phyloP scores from a whole-genome alignment of 306 rosid species.

The Vicia sativa region DNA sequence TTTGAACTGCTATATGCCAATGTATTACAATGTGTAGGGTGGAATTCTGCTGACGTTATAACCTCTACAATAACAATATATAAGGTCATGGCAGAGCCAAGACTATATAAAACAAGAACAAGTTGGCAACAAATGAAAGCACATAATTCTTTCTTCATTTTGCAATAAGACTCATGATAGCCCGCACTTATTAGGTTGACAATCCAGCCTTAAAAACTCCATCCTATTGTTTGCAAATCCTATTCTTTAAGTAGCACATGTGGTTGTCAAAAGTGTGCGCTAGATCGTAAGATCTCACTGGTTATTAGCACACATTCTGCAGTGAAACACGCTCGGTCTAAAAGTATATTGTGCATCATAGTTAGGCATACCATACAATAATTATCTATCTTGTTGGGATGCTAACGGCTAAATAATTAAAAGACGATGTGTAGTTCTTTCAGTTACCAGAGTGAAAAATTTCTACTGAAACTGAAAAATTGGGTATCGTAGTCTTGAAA shows the following conservation, averaged over 20 bases:
- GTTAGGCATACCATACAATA: neutral
- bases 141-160: constrained; percentile 21
- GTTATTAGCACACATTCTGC: neutral
- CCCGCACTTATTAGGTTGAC: neutral
- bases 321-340: neutral
- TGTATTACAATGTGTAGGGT: constrained; percentile 89
- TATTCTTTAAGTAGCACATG: neutral
- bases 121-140: constrained; percentile 17
- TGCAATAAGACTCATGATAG: neutral
- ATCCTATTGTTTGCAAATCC: neutral
- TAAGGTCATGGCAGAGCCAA: constrained; percentile 32
- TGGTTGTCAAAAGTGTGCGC: too few species aligned
- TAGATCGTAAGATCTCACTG: too few species aligned
- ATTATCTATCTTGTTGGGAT: neutral
- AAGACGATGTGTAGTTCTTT: neutral
- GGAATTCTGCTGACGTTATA: constrained; percentile 98
- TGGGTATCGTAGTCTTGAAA: neutral
- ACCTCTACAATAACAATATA: constrained; percentile 74
- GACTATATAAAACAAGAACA: constrained; percentile 5
- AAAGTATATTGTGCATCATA: neutral
- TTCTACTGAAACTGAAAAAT: constrained; percentile 8
- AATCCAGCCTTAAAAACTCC: neutral
- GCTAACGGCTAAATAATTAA: neutral
- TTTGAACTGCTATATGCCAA: constrained; percentile 98
- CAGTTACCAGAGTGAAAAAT: neutral